A percentile compares a stretch with the other conserved stretches of the same genome.
Evolutionary conservation across 2,329 filamentous ascomycete species (phyloP).

Genomic region (Hypocreales sp.): DNA sequence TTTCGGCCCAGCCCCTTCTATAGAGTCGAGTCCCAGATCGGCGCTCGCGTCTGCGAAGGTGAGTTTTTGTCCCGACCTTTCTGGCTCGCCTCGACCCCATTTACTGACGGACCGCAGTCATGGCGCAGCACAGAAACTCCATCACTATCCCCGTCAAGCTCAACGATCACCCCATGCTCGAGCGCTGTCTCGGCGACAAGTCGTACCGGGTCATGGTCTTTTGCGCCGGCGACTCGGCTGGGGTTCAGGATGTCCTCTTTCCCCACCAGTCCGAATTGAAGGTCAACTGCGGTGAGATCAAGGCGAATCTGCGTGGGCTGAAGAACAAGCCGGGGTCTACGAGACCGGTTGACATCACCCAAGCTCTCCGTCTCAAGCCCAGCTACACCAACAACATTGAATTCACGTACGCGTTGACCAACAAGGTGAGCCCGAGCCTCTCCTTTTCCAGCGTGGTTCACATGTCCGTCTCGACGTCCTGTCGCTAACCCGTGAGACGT

Average conservation of each 20-base stretch:
- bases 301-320: slow-evolving; percentile 82
- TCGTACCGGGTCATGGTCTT: slow-evolving; percentile 66
- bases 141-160: slow-evolving; percentile 27
- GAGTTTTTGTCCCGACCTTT: slow-evolving; percentile 15
- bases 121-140: slow-evolving; percentile 37
- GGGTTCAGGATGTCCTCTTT: slow-evolving; percentile 66
- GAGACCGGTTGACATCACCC: slow-evolving; percentile 80
- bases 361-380: slow-evolving; percentile 52
- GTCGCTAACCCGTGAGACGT: slow-evolving; percentile 6
- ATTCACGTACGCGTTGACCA: slow-evolving; percentile 84
- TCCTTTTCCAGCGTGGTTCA: not conserved
- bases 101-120: too few relatives aligned
- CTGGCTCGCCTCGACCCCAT: too few relatives aligned
- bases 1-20: slow-evolving; percentile 79
- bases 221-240: slow-evolving; percentile 51
- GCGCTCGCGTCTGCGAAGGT: slow-evolving; percentile 59
- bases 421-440: slow-evolving; percentile 47
- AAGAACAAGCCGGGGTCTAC: slow-evolving; percentile 97
- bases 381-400: slow-evolving; percentile 63
- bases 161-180: slow-evolving; percentile 35
- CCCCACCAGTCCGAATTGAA: slow-evolving; percentile 87
- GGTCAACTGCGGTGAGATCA: slow-evolving; percentile 75
- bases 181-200: slow-evolving; percentile 43
- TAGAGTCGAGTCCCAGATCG: slow-evolving; percentile 48
- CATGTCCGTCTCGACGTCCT: not conserved